Evolutionary conservation across 2,329 filamentous ascomycete species (phyloP), one percentile per base, ranked within the genome.

Genomic region (Metarhizium sp.): DNA sequence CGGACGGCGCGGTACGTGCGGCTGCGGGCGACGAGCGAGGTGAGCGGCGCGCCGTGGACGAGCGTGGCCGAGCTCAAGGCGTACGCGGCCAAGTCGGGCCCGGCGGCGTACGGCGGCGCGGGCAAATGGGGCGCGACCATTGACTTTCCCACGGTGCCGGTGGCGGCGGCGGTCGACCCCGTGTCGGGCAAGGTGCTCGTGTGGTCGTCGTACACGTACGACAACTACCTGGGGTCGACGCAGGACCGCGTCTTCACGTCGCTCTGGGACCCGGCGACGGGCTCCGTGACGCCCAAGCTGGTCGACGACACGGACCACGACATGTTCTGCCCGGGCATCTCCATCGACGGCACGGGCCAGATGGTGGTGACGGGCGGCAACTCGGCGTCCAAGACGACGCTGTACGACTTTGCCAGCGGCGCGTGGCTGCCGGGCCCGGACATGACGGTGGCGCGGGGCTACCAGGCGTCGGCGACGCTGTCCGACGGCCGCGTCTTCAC

Each of bases 401-500:
- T 80, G 40, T 80, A 76, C 64, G 63, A 76, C 59, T 69, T 71
- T 0, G 59, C 56, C 0, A 67, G 64, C 10, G 63, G 71, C 30
- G 57, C 53, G 2, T 82, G 76, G 72, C 64, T 61, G 4, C 59
- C 63, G 4, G 73, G 64, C 1, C 65, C 71, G 0, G 59, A 72
- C 51, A 77, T 82, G 76, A 54, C 51, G 2, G 68, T 78, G 20
- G 60, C 67, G 7, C 75, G 80, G 29, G 78, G 78, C 7, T 81
- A 84, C 57, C 80, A 84, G 52, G 66, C 78, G 0, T 74, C 75
- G 0, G 68, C 74, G 0, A 79, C 75, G 0, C 61, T 75, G 1
- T 78, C 78, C 0, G 73, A 81, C 56, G 81, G 81, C 4, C 69
- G 73, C 0, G 73, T 83, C 29, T 85, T 84, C 64, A 75, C 72